phyloP scores from a whole-genome alignment of 352 stramenopile genomes.

The Nothophytophthora sp. region DNA sequence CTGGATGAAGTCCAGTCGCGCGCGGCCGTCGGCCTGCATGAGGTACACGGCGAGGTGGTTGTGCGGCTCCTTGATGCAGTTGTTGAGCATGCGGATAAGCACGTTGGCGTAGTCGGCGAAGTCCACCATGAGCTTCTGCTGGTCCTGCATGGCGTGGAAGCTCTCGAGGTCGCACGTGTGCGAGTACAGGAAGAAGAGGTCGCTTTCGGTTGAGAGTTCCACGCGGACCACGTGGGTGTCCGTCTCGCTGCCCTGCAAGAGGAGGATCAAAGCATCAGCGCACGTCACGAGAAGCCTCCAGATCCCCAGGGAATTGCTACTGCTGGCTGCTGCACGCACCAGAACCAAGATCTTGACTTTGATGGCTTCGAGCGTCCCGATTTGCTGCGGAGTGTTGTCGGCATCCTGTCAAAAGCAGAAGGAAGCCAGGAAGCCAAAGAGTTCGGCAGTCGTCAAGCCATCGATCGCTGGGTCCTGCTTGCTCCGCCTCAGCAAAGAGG shows the following conservation, averaged over 20 bases:
- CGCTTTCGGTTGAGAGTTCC: constrained; percentile 91
- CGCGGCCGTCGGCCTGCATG: constrained; percentile 91
- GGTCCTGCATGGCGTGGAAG: constrained; percentile 92
- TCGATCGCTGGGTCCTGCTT: neutral
- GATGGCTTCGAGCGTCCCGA: constrained; percentile 93
- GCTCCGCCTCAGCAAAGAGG: neutral
- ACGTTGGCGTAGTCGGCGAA: constrained; percentile 95
- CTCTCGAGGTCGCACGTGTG: constrained; percentile 87
- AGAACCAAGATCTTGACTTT: constrained; percentile 94
- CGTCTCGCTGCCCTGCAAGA: constrained; percentile 74
- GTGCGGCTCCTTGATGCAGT: constrained; percentile 95
- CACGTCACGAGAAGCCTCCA: neutral
- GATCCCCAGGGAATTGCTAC: neutral
- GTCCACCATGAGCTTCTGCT: constrained; percentile 96
- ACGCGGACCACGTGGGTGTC: constrained; percentile 86
- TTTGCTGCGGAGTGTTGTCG: constrained; percentile 87
- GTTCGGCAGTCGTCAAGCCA: neutral
- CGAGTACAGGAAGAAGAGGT: constrained; percentile 94
- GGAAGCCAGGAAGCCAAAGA: too few relatives aligned
- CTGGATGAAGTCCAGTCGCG: constrained; percentile 94
- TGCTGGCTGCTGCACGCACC: constrained; percentile 26
- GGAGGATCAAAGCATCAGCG: too few relatives aligned
- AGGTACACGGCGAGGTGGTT: constrained; percentile 94
- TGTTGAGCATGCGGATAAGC: constrained; percentile 95
- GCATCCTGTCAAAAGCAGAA: constrained; percentile 36